Evolutionary conservation across 768 basidiomycete genomes (phyloP).

Genomic region (Holtermannia corniformis): DNA sequence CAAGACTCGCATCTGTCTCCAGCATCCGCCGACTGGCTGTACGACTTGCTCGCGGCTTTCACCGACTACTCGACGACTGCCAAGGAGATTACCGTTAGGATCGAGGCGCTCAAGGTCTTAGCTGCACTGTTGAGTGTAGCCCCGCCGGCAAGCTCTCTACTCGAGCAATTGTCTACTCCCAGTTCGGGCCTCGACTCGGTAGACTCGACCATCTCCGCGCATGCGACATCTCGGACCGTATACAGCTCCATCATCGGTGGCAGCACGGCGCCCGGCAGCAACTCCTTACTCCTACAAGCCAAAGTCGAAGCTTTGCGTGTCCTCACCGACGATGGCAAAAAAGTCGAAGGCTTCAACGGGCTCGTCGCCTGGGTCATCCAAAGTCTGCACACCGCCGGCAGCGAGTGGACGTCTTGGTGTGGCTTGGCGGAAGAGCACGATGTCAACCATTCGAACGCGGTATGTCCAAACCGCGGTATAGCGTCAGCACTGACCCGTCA

Average conservation of each 20-base stretch:
- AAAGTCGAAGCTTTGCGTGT: slow-evolving; percentile 87
- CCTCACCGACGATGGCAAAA: slow-evolving; percentile 43
- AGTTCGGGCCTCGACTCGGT: background rate
- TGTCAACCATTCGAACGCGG: background rate
- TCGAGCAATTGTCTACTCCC: background rate
- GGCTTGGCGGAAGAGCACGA: background rate
- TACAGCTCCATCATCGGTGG: background rate
- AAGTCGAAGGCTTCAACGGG: slow-evolving; percentile 18
- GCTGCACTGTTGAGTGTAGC: background rate
- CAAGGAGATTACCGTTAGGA: background rate
- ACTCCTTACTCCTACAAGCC: slow-evolving; percentile 49
- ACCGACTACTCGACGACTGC: background rate
- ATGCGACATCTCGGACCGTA: background rate
- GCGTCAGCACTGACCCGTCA: background rate
- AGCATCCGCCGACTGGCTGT: background rate
- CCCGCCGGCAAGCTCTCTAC: background rate
- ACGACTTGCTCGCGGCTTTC: background rate
- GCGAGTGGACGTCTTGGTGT: slow-evolving; percentile 33
- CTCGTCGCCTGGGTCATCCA: slow-evolving; percentile 33
- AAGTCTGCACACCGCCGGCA: slow-evolving; percentile 9
- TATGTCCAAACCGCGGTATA: background rate
- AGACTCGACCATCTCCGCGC: background rate
- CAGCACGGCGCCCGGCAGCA: background rate
- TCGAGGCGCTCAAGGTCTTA: background rate
- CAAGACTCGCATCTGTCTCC: background rate